Evolutionary conservation across 495 filamentous ascomycete species (phyloP).

Genomic region (Penicillium cinerascens): DNA sequence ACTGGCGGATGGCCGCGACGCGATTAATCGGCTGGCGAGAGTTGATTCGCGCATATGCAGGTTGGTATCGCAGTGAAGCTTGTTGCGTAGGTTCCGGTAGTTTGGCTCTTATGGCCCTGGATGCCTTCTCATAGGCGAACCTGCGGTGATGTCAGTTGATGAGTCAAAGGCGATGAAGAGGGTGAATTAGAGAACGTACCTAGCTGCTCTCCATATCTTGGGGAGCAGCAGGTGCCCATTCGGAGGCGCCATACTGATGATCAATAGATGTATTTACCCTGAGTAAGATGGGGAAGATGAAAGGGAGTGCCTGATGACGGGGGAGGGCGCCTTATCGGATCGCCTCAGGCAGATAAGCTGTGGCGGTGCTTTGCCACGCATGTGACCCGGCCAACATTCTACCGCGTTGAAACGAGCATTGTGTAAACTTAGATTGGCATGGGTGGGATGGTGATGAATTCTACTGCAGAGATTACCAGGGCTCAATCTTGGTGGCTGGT

Average conservation of each 20-base stretch:
- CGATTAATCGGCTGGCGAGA: conserved; percentile 70
- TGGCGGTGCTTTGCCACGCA: conserved; percentile 35
- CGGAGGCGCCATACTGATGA: conserved; percentile 60
- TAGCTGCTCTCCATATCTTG: conserved; percentile 63
- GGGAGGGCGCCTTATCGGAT: conserved; percentile 19
- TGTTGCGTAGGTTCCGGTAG: conserved; percentile 52
- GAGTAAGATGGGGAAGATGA: conserved; percentile 15
- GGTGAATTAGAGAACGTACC: conserved; percentile 37
- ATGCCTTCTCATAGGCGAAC: conserved; percentile 62
- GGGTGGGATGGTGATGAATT: too few relatives aligned
- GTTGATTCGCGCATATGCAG: conserved; percentile 50
- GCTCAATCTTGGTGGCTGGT: too few relatives aligned
- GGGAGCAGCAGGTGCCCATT: conserved; percentile 68
- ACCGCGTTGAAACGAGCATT: too few relatives aligned
- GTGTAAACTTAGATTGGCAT: too few relatives aligned
- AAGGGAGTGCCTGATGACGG: conserved; percentile 32
- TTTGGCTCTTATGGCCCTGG: conserved; percentile 59
- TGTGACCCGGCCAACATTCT: conserved; percentile 17
- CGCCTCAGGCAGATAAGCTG: conserved; percentile 13
- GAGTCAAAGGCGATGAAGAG: conserved; percentile 10
- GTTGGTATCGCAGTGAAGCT: conserved; percentile 41
- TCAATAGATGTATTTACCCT: conserved; percentile 10
- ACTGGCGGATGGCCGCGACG: conserved; percentile 66
- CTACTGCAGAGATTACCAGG: too few relatives aligned
- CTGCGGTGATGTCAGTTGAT: conserved; percentile 34